phyloP scores from a whole-genome alignment of 2,329 filamentous ascomycete genomes.

The Pseudocercospora vitis region DNA sequence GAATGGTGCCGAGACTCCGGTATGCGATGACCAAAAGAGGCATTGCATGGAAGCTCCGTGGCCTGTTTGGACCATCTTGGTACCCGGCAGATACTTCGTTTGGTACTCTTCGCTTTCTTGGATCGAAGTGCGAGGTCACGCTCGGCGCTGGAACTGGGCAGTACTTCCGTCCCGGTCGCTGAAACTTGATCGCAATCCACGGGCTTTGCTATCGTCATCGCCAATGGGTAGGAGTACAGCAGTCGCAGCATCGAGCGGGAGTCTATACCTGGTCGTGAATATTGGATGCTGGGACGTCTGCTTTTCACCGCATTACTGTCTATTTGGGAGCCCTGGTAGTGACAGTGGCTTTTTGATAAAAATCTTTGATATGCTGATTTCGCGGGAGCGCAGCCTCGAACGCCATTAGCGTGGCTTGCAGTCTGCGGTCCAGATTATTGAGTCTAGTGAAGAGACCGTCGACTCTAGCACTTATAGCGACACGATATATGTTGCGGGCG shows the following conservation, averaged over 20 bases:
- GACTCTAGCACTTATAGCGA: too few species aligned
- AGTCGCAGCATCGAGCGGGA: neutral
- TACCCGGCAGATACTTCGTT: neutral
- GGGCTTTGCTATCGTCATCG: neutral
- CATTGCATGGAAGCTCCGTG: neutral
- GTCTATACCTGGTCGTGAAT: neutral
- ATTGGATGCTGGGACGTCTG: too few species aligned
- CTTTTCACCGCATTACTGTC: too few species aligned
- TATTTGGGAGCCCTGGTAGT: too few species aligned
- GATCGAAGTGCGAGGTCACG: neutral
- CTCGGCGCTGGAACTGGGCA: neutral
- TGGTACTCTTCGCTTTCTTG: neutral
- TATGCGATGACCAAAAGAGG: neutral
- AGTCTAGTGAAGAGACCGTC: too few species aligned
- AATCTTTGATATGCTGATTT: too few species aligned
- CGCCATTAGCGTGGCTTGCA: too few species aligned
- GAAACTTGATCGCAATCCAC: neutral
- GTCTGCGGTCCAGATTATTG: too few species aligned
- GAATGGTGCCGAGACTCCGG: constrained; percentile 3
- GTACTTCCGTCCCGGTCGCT: neutral
- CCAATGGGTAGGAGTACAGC: neutral
- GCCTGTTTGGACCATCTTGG: neutral
- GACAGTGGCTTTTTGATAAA: too few species aligned
- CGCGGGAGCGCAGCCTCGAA: too few species aligned
- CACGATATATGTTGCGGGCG: too few species aligned